These are phyloP conservation scores for Caloboletus inedulis DNA, from an alignment of 1,284 basidiomycete species.

Conservation along the genomic window DNA sequence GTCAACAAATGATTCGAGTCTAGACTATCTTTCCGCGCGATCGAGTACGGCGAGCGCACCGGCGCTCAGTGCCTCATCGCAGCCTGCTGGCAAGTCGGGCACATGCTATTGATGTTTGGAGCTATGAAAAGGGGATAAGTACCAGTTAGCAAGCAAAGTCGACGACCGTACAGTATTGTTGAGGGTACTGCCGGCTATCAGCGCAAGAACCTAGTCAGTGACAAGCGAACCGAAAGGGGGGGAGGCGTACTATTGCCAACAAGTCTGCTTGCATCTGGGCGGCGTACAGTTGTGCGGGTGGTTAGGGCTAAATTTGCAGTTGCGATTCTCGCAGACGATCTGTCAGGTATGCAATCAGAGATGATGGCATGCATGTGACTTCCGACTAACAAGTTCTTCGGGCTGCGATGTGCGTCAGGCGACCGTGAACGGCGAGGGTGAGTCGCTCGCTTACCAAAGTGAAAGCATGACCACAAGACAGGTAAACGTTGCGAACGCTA, in stretches of 20 bases:
- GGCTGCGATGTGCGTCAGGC: conserved; percentile 25
- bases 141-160: background rate
- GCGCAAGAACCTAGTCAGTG: conserved; percentile 11
- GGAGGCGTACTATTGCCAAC: conserved; percentile 44
- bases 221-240: conserved; percentile 13
- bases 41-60: background rate
- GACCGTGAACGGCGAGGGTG: background rate
- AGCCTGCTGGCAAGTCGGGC: conserved; percentile 38
- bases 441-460: conserved; percentile 34
- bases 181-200: conserved; percentile 40
- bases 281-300: conserved; percentile 42
- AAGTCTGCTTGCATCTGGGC: conserved; percentile 42
- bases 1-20: conserved; percentile 11
- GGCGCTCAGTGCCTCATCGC: conserved; percentile 29
- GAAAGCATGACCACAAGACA: conserved; percentile 38
- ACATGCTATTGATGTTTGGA: conserved; percentile 39
- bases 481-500: conserved; percentile 44
- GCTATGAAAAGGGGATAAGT: conserved; percentile 23
- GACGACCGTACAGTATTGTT: conserved; percentile 41
- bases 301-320: conserved; percentile 47
- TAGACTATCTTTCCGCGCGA: conserved; percentile 6
- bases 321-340: conserved; percentile 40
- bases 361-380: conserved; percentile 8
- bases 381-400: conserved; percentile 27
- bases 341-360: conserved; percentile 24